Base-by-base conservation (phyloP, 345 rosid species). In the Laguncularia racemosa region DNA sequence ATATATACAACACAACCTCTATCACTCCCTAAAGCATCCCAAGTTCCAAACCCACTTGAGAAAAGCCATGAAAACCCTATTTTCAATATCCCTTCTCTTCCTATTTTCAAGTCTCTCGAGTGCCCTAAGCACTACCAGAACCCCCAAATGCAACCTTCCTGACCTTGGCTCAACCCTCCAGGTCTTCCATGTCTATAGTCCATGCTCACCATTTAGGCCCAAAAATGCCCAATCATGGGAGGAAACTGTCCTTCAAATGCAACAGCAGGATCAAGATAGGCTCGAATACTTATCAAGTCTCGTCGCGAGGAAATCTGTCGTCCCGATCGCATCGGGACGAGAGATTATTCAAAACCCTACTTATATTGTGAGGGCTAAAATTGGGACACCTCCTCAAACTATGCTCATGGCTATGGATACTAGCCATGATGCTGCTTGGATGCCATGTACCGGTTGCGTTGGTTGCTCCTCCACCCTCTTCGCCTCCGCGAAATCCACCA, bases 191-290 rank as follows among this genome's bases (percentile, higher is more conserved):
- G 62, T 84, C 6, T 77, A 60, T 70, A 86, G 98, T 61, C 89
- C 84, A 1, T 84, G 89, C 64, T 85, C 98, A 13, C 96, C 98
- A 2, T 88, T 85, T 67, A 78, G 74, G 63, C 81, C 86, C 13
- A 23, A 73, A 13, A 71, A 67, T 52, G 62, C 83, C 69, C 65
- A 83, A 45, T 85, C 97, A 28, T 93, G 97, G 99, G 99, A 87
- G 52, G 82, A 78, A 63, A 76, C 65, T 67, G 81, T 92, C 48
- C 79, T 84, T 20, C 68, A 92, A 62, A 81, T 71, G 70, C 82
- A 76, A 71, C 79, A 82, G 20, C 60, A 82, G 40, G 99, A 93
- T 71, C 83, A 79, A 66, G 85, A 81, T 59, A 77, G 99, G 72
- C 74, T 89, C 40, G 81, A 64, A 20, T 87, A 68, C 71, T 62